A percentile compares a stretch with the other conserved stretches of the same genome.
Conservation (phyloP, 352 stramenopile species). For the Globisporangium splendens region DNA sequence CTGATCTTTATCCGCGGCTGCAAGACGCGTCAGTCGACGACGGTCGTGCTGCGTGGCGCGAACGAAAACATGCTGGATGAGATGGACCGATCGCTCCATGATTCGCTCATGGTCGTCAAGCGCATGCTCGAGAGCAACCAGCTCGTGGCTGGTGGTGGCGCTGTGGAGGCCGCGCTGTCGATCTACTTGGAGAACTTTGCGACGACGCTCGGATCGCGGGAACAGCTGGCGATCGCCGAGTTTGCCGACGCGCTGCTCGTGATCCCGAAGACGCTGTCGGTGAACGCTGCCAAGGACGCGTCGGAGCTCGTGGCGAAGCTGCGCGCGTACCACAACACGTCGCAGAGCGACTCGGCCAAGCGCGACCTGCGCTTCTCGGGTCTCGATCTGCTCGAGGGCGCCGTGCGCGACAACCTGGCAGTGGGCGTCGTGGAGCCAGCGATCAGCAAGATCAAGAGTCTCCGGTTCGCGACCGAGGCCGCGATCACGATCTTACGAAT, state of each 20-base stretch:
- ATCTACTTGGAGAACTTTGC: conserved; percentile 99
- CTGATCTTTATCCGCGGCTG: conserved; percentile 98
- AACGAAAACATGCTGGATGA: conserved; percentile 99
- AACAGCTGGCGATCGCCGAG: conserved; percentile 99
- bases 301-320: conserved; percentile 98
- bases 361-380: conserved; percentile 85
- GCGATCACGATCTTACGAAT: conserved; percentile 99
- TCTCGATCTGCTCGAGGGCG: conserved; percentile 96
- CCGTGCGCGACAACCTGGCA: conserved; percentile 95
- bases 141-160: conserved; percentile 96
- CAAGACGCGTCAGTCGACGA: conserved; percentile 92
- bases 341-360: conserved; percentile 84
- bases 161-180: conserved; percentile 96
- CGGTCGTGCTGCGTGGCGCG: conserved; percentile 96
- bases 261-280: conserved; percentile 96
- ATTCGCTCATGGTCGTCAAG: conserved; percentile 99
- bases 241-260: conserved; percentile 90
- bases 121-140: conserved; percentile 99
- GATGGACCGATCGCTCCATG: conserved; percentile 99
- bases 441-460: conserved; percentile 99
- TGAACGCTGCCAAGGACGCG: conserved; percentile 99
- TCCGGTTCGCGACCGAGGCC: conserved; percentile 98
- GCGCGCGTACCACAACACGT: conserved; percentile 95
- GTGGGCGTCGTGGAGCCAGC: conserved; percentile 98
- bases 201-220: conserved; percentile 93